phyloP scores from a whole-genome alignment of 1,284 basidiomycete genomes.

The Kalmanozyma brasiliensis region DNA sequence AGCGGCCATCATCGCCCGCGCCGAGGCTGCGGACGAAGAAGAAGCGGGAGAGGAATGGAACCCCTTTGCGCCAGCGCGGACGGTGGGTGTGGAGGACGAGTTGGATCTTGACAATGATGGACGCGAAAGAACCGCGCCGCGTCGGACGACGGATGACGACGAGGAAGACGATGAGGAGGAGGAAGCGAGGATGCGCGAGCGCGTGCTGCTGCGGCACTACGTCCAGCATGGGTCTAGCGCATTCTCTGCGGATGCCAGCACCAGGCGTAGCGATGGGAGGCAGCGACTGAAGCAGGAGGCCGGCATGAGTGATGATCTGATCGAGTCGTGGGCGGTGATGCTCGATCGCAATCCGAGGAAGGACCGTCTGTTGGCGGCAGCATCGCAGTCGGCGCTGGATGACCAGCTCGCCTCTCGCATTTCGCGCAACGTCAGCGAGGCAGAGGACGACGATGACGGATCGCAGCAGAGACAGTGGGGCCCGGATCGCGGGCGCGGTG shows the following conservation, averaged over 20 bases:
- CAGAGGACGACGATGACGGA: conserved; percentile 5
- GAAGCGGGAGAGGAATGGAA: conserved; percentile 53
- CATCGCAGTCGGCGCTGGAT: conserved; percentile 35
- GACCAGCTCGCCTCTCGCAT: conserved; percentile 8
- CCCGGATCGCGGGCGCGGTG: conserved; percentile 49
- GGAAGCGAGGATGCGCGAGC: conserved; percentile 25
- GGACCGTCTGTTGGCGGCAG: conserved; percentile 47
- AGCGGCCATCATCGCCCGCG: conserved; percentile 48
- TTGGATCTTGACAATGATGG: conserved; percentile 45
- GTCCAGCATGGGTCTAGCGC: conserved; percentile 25
- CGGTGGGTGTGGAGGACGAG: conserved; percentile 51
- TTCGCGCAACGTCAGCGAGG: conserved; percentile 11
- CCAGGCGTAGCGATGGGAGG: conserved; percentile 23
- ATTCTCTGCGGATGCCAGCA: conserved; percentile 26
- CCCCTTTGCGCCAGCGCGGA: conserved; percentile 31
- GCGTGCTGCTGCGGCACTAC: conserved; percentile 35
- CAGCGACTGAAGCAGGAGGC: conserved; percentile 21
- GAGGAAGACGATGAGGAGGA: conserved; percentile 11
- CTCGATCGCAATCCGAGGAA: conserved; percentile 55
- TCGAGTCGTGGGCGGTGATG: conserved; percentile 60
- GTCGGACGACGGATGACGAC: conserved; percentile 8
- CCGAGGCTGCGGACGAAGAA: conserved; percentile 47
- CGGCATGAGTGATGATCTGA: conserved; percentile 49
- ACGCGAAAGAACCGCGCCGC: conserved; percentile 19
- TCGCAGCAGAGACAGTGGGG: conserved; percentile 32